Base-by-base conservation (phyloP, 2,329 filamentous ascomycete species). In the Exophiala sideris region DNA sequence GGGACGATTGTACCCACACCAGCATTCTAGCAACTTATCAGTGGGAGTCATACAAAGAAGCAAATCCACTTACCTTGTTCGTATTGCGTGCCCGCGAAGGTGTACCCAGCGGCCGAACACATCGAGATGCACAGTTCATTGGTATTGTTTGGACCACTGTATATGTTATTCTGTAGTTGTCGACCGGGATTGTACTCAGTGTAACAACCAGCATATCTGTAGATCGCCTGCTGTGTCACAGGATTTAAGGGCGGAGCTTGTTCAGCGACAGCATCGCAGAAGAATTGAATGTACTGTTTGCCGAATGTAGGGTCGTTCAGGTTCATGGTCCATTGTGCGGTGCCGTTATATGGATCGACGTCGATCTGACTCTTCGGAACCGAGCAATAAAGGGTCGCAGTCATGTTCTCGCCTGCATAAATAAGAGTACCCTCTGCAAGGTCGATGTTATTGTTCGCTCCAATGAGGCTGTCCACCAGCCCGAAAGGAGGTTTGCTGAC, bases 401-500 rank as follows among this genome's bases (percentile, higher is more conserved):
- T 79, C 1, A 73, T 73, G 44, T 72, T 81, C 59, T 81, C 64
- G 0, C 79, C 79, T 0, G 79, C 74, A 0, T 68, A 66, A 1
- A 84, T 67, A 1, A 71, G 67, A 0, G 77, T 80, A 2, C 82
- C 82, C 62, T 85, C 82, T 0, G 77, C 80, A 1, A 84, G 74
- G 45, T 83, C 81, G 7, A 82, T 71, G 14, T 77, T 73, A 63
- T 84, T 85, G 10, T 71, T 73, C 0, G 80, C 77, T 16, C 74
- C 72, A 36, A 84, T 74, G 18, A 83, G 75, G 38, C 57, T 58
- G 2, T 79, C 77, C n/a, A 68, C 61, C 2, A 80, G 71, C 11
- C 79, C 80, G 49, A 80, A 83, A 0, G 82, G 82, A 3, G 81
- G 80, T 63, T 85, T 85, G 0, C 81, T 84, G 2, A 85, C 79